A percentile compares a stretch with the other conserved stretches of the same genome.
phyloP scores from a whole-genome alignment of 1,284 basidiomycete species.

The Marasmius fiardii region DNA sequence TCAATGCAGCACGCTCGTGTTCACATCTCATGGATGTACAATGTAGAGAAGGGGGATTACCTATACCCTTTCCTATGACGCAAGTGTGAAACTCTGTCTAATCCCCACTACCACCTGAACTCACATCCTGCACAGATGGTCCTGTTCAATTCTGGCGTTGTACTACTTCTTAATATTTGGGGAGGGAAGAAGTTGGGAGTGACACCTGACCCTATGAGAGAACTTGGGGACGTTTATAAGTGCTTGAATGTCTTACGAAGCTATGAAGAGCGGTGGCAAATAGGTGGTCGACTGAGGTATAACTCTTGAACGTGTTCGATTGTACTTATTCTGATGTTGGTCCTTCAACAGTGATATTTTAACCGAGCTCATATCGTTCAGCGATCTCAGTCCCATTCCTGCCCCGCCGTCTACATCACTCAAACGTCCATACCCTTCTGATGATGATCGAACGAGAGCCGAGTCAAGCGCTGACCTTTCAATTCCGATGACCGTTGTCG shows the following conservation, averaged over 20 bases:
- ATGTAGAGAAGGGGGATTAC: background rate
- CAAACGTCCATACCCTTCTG: background rate
- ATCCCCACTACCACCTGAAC: background rate
- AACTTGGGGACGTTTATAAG: conserved; percentile 6
- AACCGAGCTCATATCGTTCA: background rate
- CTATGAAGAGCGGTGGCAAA: conserved; percentile 2
- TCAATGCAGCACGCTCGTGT: conserved; percentile 10
- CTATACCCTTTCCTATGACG: background rate
- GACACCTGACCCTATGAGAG: conserved; percentile 1
- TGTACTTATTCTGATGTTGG: background rate
- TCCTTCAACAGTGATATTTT: background rate
- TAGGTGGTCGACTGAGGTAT: background rate
- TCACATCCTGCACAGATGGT: background rate
- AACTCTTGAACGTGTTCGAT: too few relatives aligned
- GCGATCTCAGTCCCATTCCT: background rate
- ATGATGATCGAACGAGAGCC: background rate
- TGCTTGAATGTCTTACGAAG: conserved; percentile 6
- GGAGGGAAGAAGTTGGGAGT: conserved; percentile 7
- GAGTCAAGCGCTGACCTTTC: background rate
- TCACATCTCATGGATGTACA: conserved; percentile 3
- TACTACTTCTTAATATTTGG: conserved; percentile 11
- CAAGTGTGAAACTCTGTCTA: background rate
- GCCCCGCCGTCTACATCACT: background rate
- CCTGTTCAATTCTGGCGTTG: conserved; percentile 7
- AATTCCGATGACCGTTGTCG: too few relatives aligned